These are phyloP conservation scores for Termitomyces sp. DNA, from an alignment of 768 basidiomycete genomes.

Conservation along the genomic window DNA sequence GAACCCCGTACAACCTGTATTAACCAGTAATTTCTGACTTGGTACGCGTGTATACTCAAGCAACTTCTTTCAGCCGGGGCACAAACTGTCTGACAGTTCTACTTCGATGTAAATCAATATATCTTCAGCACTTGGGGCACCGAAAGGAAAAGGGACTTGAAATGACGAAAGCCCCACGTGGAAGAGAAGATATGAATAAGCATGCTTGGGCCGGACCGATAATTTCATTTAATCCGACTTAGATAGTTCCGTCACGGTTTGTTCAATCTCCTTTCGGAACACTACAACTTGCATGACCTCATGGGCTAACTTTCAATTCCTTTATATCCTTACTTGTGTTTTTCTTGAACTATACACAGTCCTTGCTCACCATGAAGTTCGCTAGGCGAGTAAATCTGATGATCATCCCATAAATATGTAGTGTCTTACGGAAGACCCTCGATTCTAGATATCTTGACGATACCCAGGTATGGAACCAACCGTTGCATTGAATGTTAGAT, in stretches of 20 bases:
- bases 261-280: neutral
- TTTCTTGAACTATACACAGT: neutral
- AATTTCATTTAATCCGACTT: neutral
- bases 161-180: no score
- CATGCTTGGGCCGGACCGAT: neutral
- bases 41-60: no score
- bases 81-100: no score
- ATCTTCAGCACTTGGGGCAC: no score
- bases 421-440: neutral
- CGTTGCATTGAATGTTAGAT: neutral
- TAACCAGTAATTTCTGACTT: no score
- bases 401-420: neutral
- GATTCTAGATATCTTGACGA: constrained; percentile 2
- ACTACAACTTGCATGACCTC: neutral
- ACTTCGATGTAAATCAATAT: no score
- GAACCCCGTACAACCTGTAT: no score
- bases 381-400: neutral
- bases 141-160: no score
- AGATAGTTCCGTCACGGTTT: neutral
- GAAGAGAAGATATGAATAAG: no score
- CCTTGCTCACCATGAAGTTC: constrained; percentile 1
- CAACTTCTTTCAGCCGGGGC: no score
- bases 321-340: neutral
- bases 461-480: constrained; percentile 2
- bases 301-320: neutral